phyloP scores from a whole-genome alignment of 768 basidiomycete species.

The Suillus occidentalis region DNA sequence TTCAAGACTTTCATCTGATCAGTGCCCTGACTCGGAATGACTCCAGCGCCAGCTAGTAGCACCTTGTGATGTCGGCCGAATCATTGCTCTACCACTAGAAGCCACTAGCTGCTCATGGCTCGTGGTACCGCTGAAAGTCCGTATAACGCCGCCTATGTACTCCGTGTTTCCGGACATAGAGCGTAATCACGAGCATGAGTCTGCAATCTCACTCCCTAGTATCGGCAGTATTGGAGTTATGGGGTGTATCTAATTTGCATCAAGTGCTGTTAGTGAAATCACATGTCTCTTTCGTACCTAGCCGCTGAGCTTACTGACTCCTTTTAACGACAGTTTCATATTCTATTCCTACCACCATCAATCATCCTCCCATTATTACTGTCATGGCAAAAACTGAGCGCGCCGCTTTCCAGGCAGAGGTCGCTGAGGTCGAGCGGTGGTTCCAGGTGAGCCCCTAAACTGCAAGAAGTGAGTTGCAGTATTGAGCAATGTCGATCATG shows the following conservation, averaged over 20 bases:
- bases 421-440: constrained; percentile 85
- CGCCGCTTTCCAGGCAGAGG: constrained; percentile 74
- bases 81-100: background rate
- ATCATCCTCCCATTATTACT: constrained; percentile 4
- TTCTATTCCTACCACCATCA: constrained; percentile 27
- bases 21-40: no score
- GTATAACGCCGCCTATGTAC: constrained; percentile 13
- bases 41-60: no score
- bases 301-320: background rate
- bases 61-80: background rate
- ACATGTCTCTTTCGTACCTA: constrained; percentile 38
- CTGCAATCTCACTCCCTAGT: background rate
- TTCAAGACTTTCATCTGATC: no score
- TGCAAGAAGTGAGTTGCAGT: background rate
- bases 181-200: constrained; percentile 24
- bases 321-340: constrained; percentile 11
- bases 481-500: constrained; percentile 2
- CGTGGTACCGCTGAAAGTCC: constrained; percentile 10
- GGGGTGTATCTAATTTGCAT: background rate
- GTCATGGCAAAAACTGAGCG: constrained; percentile 63
- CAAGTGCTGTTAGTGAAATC: constrained; percentile 34
- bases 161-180: constrained; percentile 18
- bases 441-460: constrained; percentile 68
- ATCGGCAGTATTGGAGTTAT: background rate
- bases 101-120: background rate